Evolutionary conservation across 2,329 filamentous ascomycete species (phyloP).

Genomic region (Talaromyces albobiverticillius): DNA sequence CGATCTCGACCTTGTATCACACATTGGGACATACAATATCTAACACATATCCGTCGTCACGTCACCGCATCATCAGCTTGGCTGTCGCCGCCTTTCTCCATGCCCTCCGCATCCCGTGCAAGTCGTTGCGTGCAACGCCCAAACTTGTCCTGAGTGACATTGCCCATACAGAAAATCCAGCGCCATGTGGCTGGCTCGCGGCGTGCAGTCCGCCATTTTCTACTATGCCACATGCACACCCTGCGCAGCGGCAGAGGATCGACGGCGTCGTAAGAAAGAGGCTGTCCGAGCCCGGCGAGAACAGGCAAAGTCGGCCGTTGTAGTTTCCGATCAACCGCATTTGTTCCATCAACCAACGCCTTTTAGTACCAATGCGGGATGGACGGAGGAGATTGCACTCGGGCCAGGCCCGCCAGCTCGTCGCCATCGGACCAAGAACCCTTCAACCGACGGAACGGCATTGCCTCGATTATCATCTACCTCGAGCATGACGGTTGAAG

Average conservation of each 20-base stretch:
- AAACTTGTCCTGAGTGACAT: constrained; percentile 10
- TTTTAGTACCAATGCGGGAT: constrained; percentile 84
- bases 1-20: background rate
- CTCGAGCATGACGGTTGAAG: constrained; percentile 28
- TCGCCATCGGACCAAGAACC: constrained; percentile 56
- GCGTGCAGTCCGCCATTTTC: constrained; percentile 50
- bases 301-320: constrained; percentile 60
- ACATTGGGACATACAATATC: background rate
- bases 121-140: constrained; percentile 17
- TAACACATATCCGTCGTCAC: background rate
- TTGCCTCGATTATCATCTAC: constrained; percentile 16
- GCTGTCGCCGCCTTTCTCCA: constrained; percentile 13
- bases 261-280: constrained; percentile 67
- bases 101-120: constrained; percentile 9
- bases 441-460: constrained; percentile 57
- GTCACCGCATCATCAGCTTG: background rate
- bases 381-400: constrained; percentile 80
- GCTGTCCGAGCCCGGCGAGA: constrained; percentile 66
- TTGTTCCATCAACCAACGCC: constrained; percentile 73
- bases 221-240: constrained; percentile 50
- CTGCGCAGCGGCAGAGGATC: constrained; percentile 68
- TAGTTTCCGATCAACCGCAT: constrained; percentile 63
- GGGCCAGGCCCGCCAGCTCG: constrained; percentile 70
- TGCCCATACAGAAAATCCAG: background rate
- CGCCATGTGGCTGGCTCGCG: constrained; percentile 47